Conservation (phyloP, 1,139 yeast genomes). For the Citeromyces siamensis region DNA sequence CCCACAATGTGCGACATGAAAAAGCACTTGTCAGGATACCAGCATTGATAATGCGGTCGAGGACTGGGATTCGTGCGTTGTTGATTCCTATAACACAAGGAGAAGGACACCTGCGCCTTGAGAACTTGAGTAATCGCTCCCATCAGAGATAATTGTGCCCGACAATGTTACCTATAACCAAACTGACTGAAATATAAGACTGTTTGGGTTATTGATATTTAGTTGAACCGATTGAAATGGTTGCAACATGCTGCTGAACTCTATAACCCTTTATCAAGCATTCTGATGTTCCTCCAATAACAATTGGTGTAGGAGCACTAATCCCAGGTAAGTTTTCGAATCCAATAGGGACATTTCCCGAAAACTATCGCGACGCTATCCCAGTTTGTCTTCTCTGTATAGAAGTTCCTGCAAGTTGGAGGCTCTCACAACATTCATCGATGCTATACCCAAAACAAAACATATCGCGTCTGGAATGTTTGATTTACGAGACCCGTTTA, state of each 20-base stretch:
- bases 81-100: too few relatives aligned
- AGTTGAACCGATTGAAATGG: slow-evolving; percentile 90
- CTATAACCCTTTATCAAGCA: slow-evolving; percentile 92
- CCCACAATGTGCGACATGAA: too few relatives aligned
- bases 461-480: slow-evolving; percentile 94
- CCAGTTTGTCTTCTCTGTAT: slow-evolving; percentile 97
- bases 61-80: too few relatives aligned
- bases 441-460: slow-evolving; percentile 93
- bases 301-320: slow-evolving; percentile 85
- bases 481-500: slow-evolving; percentile 95
- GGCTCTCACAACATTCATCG: slow-evolving; percentile 91
- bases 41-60: too few relatives aligned
- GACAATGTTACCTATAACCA: too few relatives aligned
- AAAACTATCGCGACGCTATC: slow-evolving; percentile 93
- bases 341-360: slow-evolving; percentile 79
- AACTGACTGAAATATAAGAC: slow-evolving; percentile 96
- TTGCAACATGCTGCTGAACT: slow-evolving; percentile 88
- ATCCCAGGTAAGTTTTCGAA: slow-evolving; percentile 72
- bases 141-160: too few relatives aligned
- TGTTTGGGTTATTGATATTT: slow-evolving; percentile 93
- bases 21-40: too few relatives aligned
- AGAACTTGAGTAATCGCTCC: too few relatives aligned
- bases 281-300: slow-evolving; percentile 85
- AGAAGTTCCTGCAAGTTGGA: slow-evolving; percentile 87
- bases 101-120: too few relatives aligned